Percentiles rank a stretch among this genome's conserved stretches.
Evolutionary conservation across 23 red algal genomes (phyloP).

Genomic region (Gracilaria domingensis): DNA sequence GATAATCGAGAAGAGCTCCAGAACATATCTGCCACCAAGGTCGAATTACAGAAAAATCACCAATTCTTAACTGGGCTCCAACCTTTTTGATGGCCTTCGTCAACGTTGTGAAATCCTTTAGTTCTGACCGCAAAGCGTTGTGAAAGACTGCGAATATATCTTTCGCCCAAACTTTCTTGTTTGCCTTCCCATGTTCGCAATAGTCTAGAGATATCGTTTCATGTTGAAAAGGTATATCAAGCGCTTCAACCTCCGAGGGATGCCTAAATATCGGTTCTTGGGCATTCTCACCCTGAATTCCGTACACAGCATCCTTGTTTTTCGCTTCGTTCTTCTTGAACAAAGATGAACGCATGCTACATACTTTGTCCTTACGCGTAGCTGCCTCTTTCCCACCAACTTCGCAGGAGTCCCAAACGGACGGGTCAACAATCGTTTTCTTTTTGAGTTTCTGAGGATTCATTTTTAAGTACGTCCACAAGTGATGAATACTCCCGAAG

Average conservation of each 20-base stretch:
- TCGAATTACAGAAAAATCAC: slow-evolving; percentile 55
- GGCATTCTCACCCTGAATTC: background rate
- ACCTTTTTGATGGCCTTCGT: slow-evolving; percentile 35
- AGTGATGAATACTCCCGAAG: background rate
- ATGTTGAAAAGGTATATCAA: slow-evolving; percentile 39
- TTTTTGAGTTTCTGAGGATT: background rate
- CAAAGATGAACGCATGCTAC: slow-evolving; percentile 54
- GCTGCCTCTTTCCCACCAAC: slow-evolving; percentile 43
- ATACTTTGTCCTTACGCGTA: slow-evolving; percentile 41
- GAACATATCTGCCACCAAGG: slow-evolving; percentile 63
- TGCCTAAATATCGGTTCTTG: slow-evolving; percentile 28
- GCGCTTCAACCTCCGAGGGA: slow-evolving; percentile 30
- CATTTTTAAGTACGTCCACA: background rate
- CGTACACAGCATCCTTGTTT: slow-evolving; percentile 19
- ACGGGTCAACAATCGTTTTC: slow-evolving; percentile 52
- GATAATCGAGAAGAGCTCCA: slow-evolving; percentile 48
- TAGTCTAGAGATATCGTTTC: slow-evolving; percentile 44
- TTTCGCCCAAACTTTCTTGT: slow-evolving; percentile 62
- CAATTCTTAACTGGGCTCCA: slow-evolving; percentile 29
- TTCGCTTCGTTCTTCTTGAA: slow-evolving; percentile 52
- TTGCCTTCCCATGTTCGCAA: slow-evolving; percentile 60
- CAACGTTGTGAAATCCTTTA: slow-evolving; percentile 45
- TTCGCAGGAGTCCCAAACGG: slow-evolving; percentile 58
- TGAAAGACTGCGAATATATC: slow-evolving; percentile 66
- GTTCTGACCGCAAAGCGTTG: slow-evolving; percentile 50